A percentile compares a stretch with the other conserved stretches of the same genome.
These are phyloP conservation scores for Petunia axillaris DNA, from an alignment of 257 asterid genomes.

Conservation along the genomic window DNA sequence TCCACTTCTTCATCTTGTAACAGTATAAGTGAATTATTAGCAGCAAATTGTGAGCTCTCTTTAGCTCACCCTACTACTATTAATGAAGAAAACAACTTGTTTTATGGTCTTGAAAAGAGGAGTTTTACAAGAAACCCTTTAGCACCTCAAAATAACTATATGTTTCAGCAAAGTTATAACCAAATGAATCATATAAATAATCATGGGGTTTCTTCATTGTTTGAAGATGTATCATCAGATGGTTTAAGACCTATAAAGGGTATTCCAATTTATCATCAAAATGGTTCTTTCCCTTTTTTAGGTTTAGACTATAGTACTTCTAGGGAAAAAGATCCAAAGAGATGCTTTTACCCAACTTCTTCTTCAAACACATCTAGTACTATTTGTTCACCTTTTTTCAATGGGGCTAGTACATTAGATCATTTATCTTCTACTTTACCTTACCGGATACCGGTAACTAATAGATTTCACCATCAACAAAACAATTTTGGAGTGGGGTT, in stretches of 20 bases:
- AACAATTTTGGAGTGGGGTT: constrained; percentile 39
- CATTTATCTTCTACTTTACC: constrained; percentile 40
- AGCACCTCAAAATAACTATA: not conserved
- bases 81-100: constrained; percentile 7
- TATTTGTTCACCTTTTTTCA: constrained; percentile 28
- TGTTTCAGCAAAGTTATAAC: constrained; percentile 9
- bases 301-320: constrained; percentile 31
- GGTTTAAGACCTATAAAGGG: constrained; percentile 33
- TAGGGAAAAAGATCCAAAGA: constrained; percentile 48
- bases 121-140: constrained; percentile 7
- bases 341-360: constrained; percentile 32
- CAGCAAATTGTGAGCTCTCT: constrained; percentile 7
- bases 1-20: not conserved
- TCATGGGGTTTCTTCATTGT: constrained; percentile 28
- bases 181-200: not conserved
- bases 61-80: constrained; percentile 4
- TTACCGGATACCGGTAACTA: constrained; percentile 25
- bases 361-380: constrained; percentile 13
- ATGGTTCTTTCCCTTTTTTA: constrained; percentile 42
- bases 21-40: too few relatives aligned
- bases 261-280: constrained; percentile 47
- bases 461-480: constrained; percentile 33
- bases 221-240: constrained; percentile 1
- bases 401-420: constrained; percentile 35
- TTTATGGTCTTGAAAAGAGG: not conserved